Evolutionary conservation across 2,329 filamentous ascomycete species (phyloP).

Genomic region (Colletotrichum caudatum): DNA sequence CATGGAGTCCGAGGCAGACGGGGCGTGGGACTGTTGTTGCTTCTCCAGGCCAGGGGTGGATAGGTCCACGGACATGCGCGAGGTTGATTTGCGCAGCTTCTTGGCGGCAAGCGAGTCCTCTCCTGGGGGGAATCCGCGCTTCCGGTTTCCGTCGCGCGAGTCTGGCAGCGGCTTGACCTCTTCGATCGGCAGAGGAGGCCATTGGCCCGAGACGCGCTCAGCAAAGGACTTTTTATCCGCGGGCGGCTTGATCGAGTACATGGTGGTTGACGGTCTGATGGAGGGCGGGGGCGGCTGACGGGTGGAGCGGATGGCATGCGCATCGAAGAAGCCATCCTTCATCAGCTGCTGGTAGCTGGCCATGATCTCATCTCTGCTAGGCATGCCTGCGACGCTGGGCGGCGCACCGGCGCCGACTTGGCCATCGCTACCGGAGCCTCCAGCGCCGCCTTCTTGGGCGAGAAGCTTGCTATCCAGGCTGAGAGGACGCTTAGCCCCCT

Average conservation of each 20-base stretch:
- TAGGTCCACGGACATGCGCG: slow-evolving; percentile 57
- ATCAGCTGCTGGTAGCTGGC: slow-evolving; percentile 69
- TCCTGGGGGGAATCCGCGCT: slow-evolving; percentile 55
- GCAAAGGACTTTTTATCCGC: slow-evolving; percentile 36
- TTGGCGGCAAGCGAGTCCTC: slow-evolving; percentile 52
- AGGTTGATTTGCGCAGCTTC: slow-evolving; percentile 66
- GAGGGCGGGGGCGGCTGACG: slow-evolving; percentile 56
- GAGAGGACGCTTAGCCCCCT: slow-evolving; percentile 41
- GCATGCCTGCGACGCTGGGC: slow-evolving; percentile 47
- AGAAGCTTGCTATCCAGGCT: slow-evolving; percentile 43
- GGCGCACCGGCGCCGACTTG: slow-evolving; percentile 7
- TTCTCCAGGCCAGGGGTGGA: slow-evolving; percentile 50
- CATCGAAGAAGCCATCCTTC: slow-evolving; percentile 68
- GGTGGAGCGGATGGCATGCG: slow-evolving; percentile 69
- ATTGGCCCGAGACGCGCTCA: slow-evolving; percentile 41
- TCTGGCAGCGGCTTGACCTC: slow-evolving; percentile 35
- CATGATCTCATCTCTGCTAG: slow-evolving; percentile 63
- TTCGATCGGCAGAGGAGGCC: slow-evolving; percentile 43
- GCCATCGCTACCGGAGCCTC: slow-evolving; percentile 12
- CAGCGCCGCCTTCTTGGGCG: slow-evolving; percentile 28
- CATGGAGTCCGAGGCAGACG: slow-evolving; percentile 46
- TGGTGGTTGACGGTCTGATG: slow-evolving; percentile 32
- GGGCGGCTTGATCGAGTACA: slow-evolving; percentile 35
- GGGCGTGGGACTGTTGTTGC: slow-evolving; percentile 45
- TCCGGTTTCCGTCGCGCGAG: slow-evolving; percentile 64